These are phyloP conservation scores for Coniochaeta sp. DNA, from an alignment of 2,329 filamentous ascomycete species.

Conservation along the genomic window DNA sequence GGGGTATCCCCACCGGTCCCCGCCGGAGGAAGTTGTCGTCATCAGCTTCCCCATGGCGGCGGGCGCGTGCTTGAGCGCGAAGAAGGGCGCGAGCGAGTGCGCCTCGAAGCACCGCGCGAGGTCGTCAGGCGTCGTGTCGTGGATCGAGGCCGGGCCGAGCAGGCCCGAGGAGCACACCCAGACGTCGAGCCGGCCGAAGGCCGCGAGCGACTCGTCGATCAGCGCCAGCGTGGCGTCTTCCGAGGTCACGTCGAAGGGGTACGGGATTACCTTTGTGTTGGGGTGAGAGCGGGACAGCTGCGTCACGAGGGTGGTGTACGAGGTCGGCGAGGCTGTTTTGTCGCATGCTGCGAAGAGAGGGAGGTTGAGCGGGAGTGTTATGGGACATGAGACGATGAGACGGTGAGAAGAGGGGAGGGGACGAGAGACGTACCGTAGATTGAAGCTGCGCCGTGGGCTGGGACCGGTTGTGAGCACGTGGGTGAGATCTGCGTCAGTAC, in stretches of 20 bases:
- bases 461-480: neutral
- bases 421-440: slow-evolving; percentile 40
- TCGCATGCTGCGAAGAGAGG: slow-evolving; percentile 35
- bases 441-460: slow-evolving; percentile 56
- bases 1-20: slow-evolving; percentile 42
- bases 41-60: slow-evolving; percentile 52
- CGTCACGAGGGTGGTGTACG: slow-evolving; percentile 30
- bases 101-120: slow-evolving; percentile 52
- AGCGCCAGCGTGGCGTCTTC: slow-evolving; percentile 53
- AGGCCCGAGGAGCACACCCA: slow-evolving; percentile 53
- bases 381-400: too few species aligned
- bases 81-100: slow-evolving; percentile 56
- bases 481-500: neutral
- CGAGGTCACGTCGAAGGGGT: slow-evolving; percentile 50
- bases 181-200: slow-evolving; percentile 52
- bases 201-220: slow-evolving; percentile 56
- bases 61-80: slow-evolving; percentile 57
- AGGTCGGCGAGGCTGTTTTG: slow-evolving; percentile 28
- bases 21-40: too few species aligned
- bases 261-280: slow-evolving; percentile 54
- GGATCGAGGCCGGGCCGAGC: slow-evolving; percentile 49
- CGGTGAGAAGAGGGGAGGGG: slow-evolving; percentile 4
- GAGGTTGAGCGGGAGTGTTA: slow-evolving; percentile 3
- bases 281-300: slow-evolving; percentile 35
- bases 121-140: slow-evolving; percentile 46